phyloP scores from a whole-genome alignment of 805 yeast genomes.

The Saccharomycopsis sp. region DNA sequence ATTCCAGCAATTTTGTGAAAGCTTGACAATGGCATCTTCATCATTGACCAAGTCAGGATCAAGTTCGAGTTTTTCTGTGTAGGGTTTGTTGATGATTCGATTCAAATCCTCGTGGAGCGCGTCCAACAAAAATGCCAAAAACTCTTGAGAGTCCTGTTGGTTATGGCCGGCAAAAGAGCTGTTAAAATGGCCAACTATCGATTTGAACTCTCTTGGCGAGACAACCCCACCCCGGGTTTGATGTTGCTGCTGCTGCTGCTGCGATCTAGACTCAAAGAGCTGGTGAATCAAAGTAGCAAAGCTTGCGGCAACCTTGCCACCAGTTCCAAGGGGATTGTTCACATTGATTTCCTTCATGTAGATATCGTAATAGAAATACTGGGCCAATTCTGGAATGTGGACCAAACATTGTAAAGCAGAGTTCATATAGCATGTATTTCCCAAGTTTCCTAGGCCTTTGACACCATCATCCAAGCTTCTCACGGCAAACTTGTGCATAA shows the following conservation, averaged over 20 bases:
- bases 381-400: slow-evolving; percentile 75
- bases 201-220: slow-evolving; percentile 72
- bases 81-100: slow-evolving; percentile 73
- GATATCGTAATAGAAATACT: slow-evolving; percentile 58
- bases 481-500: not conserved
- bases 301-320: slow-evolving; percentile 70
- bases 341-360: slow-evolving; percentile 60
- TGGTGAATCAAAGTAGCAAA: slow-evolving; percentile 63
- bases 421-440: slow-evolving; percentile 92
- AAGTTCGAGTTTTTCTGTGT: slow-evolving; percentile 79
- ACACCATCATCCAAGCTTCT: too few species aligned
- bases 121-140: slow-evolving; percentile 78
- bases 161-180: slow-evolving; percentile 70
- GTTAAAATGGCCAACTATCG: slow-evolving; percentile 69
- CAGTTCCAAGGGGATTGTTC: slow-evolving; percentile 76
- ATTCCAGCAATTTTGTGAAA: slow-evolving; percentile 75
- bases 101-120: slow-evolving; percentile 90
- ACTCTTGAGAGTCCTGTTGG: slow-evolving; percentile 93
- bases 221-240: slow-evolving; percentile 23
- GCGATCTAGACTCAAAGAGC: slow-evolving; percentile 36
- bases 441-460: slow-evolving; percentile 61
- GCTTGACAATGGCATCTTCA: slow-evolving; percentile 39
- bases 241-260: slow-evolving; percentile 6
- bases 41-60: slow-evolving; percentile 48
- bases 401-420: slow-evolving; percentile 84